Base-by-base conservation (phyloP, 169 alveolate species). In the Plasmodium falciparum region DNA sequence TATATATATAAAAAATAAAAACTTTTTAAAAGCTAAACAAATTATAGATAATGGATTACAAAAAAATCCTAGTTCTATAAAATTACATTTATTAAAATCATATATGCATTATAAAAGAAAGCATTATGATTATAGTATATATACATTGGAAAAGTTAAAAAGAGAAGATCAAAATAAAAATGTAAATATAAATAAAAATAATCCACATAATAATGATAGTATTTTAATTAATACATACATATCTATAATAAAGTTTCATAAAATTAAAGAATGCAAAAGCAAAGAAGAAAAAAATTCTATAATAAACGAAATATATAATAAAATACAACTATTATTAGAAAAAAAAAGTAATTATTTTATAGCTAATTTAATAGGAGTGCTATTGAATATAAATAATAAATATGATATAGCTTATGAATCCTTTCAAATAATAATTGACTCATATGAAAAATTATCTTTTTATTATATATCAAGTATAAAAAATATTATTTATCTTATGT, bases 61-160 rank as follows among this genome's bases (percentile, higher is more conserved):
- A 65, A 6, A 62, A 7, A 86, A 86, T 72, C 26, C 50, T 0
- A 24, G 26, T 15, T 86, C 92, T 8, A 17, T 86, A 9, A 22
- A 86, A 15, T 58, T 86, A 29, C 12, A 15, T n/a, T 65, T 86
- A 49, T 66, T 71, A 33, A 86, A 86, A 74, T 45, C 70, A 4
- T 72, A 86, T 54, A 3, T 86, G 63, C 88, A 86, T 39, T 45
- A 29, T 50, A 54, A 12, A 9, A 61, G 75, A 52, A 72, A 67
- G n/a, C 65, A 86, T 33, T 86, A 86, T 65, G 88, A 86, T 61
- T 86, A 86, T 71, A 71, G 92, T 2, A 86, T 70, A 22, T 72
- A 86, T 45, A 5, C 73, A 0, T 59, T 86, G 29, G 78, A 86
- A 33, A 70, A 72, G 22, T 52, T 86, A 29, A 70, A 72, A 72